Evolutionary conservation across 371 early-diverging fungal genomes (phyloP), one percentile per base, ranked within the genome.

Genomic region (Syncephalastrum sp.): DNA sequence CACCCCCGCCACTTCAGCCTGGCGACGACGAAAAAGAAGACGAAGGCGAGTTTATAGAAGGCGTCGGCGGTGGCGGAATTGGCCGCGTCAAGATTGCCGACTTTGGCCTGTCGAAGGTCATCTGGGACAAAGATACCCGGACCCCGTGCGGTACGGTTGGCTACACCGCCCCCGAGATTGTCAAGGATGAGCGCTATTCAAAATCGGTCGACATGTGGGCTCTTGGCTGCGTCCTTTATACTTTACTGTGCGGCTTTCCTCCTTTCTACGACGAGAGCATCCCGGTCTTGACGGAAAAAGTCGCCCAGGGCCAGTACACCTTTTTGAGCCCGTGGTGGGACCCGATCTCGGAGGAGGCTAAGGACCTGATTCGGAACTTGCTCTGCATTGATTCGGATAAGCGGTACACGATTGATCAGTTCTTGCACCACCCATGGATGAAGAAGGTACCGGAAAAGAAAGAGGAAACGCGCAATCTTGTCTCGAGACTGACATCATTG

Each of bases 171-270:
- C 96, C 96, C 15, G 96, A 95, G 70, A 92, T 94, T 51, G 85
- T 95, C 44, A 84, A 82, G 51, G 90, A 91, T 63, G 85, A 90
- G 59, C 77, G 87, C 10, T 91, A 93, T 65, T 86, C 88, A 44
- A 90, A 89, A 68, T 84, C 89, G 12, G 95, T 94, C n/a, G 96
- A 96, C 68, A 90, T 94, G 87, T 96, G 95, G 95, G 91, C 94
- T 3, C 73, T 95, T 48, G 96, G 96, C 33, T 94, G 94, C 68
- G 92, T 96, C 44, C 78, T 95, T 41, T 96, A 95, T 65, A 92
- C 93, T 0, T 63, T 94, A 49, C 75, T 95, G 15, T 91, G 92
- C 56, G 96, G 95, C 0, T 93, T 90, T 70, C 95, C 94, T 47
- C 95, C 96, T 13, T 94, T 95, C 61, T 91, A 91, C 58, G 91